These are phyloP conservation scores for Pythium chondricola DNA, from an alignment of 352 stramenopile species.

Conservation along the genomic window DNA sequence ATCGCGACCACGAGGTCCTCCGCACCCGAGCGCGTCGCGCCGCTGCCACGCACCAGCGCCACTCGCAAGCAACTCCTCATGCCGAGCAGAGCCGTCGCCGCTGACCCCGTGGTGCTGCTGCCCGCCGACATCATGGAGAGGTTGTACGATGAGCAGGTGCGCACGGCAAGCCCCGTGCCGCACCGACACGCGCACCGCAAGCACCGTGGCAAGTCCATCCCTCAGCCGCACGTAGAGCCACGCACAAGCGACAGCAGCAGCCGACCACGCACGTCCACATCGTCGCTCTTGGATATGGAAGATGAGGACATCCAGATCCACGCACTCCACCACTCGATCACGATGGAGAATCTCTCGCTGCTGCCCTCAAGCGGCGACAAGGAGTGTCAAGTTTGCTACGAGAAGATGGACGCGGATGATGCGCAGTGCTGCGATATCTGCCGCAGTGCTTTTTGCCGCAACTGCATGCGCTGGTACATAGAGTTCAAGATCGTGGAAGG, in stretches of 20 bases:
- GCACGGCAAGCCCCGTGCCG: background rate
- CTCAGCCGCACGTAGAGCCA: slow-evolving; percentile 7
- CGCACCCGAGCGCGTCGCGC: background rate
- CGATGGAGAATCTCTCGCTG: background rate
- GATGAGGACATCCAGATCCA: background rate
- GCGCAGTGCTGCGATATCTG: slow-evolving; percentile 43
- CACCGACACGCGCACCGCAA: background rate
- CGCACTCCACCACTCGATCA: slow-evolving; percentile 6
- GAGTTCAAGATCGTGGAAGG: slow-evolving; percentile 73
- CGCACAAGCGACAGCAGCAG: slow-evolving; percentile 8
- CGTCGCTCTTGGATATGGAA: slow-evolving; percentile 14
- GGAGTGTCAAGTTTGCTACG: slow-evolving; percentile 76
- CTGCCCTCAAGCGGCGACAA: slow-evolving; percentile 3
- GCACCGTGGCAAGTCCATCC: background rate
- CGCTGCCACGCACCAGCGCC: background rate
- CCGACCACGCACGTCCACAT: slow-evolving; percentile 17
- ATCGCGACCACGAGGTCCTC: background rate
- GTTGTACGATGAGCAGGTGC: slow-evolving; percentile 15
- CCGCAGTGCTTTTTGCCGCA: slow-evolving; percentile 39
- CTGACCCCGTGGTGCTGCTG: slow-evolving; percentile 11
- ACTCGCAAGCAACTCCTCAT: slow-evolving; percentile 3
- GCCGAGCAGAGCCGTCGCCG: slow-evolving; percentile 4
- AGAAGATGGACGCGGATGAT: slow-evolving; percentile 41
- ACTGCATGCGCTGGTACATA: slow-evolving; percentile 67
- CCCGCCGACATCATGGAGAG: slow-evolving; percentile 6